A percentile compares a stretch with the other conserved stretches of the same genome.
Evolutionary conservation across 2,329 filamentous ascomycete genomes (phyloP).

Genomic region (Tetracladium maxilliforme): DNA sequence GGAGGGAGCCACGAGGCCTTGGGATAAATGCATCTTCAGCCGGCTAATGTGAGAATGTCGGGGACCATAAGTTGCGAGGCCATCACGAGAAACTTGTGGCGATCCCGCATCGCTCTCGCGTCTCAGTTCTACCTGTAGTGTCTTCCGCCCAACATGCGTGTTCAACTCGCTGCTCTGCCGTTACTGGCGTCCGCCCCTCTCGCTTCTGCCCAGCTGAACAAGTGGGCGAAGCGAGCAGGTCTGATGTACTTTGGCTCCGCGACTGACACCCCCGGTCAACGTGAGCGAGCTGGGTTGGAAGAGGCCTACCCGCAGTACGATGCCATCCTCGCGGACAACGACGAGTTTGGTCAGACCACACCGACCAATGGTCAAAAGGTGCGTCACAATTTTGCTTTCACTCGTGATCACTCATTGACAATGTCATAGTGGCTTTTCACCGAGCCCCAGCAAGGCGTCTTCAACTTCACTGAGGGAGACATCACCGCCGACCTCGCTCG

Average conservation of each 20-base stretch:
- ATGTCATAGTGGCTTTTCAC: slow-evolving; percentile 36
- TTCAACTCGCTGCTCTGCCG: slow-evolving; percentile 3
- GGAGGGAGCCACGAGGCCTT: too few species aligned
- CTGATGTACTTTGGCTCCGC: slow-evolving; percentile 41
- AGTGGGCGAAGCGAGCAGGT: slow-evolving; percentile 38
- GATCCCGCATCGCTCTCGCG: too few species aligned
- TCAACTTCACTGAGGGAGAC: slow-evolving; percentile 43
- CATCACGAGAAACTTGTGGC: too few species aligned
- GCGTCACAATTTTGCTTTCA: slow-evolving; percentile 3
- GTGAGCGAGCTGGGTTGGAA: too few species aligned
- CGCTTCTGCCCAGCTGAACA: slow-evolving; percentile 26
- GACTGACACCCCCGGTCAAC: slow-evolving; percentile 38
- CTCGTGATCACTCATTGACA: slow-evolving; percentile 4
- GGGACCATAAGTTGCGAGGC: too few species aligned
- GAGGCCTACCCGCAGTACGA: slow-evolving; percentile 36
- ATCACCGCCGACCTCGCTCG: slow-evolving; percentile 30
- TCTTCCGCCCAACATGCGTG: slow-evolving; percentile 8
- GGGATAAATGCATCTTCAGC: too few species aligned
- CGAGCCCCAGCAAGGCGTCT: slow-evolving; percentile 39
- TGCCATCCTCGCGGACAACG: slow-evolving; percentile 36
- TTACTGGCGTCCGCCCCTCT: slow-evolving; percentile 6
- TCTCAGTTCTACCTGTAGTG: too few species aligned
- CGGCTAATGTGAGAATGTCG: too few species aligned
- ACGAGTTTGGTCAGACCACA: slow-evolving; percentile 55
- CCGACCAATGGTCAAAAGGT: slow-evolving; percentile 39